Evolutionary conservation across 1,284 basidiomycete species (phyloP).

Genomic region (Trichosporon faecale): DNA sequence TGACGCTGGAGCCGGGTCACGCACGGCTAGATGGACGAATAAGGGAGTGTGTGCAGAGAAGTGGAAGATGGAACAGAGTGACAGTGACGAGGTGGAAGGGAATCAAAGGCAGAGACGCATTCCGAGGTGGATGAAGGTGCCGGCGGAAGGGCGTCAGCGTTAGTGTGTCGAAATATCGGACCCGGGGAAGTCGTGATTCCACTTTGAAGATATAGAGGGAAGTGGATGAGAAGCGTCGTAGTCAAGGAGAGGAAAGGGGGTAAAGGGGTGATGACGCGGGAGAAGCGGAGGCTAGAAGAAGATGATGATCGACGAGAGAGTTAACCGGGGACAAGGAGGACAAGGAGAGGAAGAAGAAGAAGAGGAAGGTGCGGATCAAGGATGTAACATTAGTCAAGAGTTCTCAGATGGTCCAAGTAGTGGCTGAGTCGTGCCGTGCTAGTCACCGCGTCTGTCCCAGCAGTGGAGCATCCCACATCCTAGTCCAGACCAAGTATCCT

Average conservation of each 20-base stretch:
- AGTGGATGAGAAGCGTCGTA: background rate
- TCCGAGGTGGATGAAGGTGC: too few species aligned
- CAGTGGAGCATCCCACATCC: too few species aligned
- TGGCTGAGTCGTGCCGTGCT: too few species aligned
- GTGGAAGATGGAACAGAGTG: background rate
- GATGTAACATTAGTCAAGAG: background rate
- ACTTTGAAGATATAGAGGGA: background rate
- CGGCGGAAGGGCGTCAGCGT: background rate
- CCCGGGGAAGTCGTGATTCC: background rate
- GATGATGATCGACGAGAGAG: background rate
- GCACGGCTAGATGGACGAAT: background rate
- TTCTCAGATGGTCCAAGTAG: too few species aligned
- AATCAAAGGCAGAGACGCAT: too few species aligned
- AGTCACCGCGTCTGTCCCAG: too few species aligned
- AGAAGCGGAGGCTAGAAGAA: background rate
- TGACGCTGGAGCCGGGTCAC: background rate
- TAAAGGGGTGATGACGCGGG: too few species aligned
- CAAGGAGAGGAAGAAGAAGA: background rate
- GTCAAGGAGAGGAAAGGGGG: background rate
- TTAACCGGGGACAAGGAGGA: background rate
- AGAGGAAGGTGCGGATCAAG: background rate
- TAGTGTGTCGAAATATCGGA: background rate
- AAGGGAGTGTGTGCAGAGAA: background rate
- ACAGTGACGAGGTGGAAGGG: too few species aligned
- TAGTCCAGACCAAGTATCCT: too few species aligned